Conservation (phyloP, 345 rosid genomes). For the Mangifera indica region DNA sequence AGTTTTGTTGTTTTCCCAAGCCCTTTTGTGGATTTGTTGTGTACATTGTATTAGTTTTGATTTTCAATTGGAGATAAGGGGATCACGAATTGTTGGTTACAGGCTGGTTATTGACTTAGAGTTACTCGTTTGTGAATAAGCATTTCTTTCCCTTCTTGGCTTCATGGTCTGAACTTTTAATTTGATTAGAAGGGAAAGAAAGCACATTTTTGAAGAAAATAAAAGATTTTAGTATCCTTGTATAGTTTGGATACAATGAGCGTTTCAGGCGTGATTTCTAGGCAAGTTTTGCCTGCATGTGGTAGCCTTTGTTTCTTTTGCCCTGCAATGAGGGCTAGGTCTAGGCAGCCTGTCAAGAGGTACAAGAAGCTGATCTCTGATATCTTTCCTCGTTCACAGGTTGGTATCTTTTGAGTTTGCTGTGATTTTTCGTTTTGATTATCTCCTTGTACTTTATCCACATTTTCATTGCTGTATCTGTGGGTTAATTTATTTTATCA, state of each 20-base stretch:
- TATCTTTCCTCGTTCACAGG: constrained; percentile 86
- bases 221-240: background rate
- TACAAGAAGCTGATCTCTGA: constrained; percentile 93
- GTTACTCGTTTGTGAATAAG: constrained; percentile 24
- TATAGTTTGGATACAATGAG: constrained; percentile 46
- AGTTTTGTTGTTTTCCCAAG: background rate
- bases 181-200: constrained; percentile 63
- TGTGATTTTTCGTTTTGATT: background rate
- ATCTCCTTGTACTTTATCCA: background rate
- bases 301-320: constrained; percentile 89
- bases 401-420: constrained; percentile 25
- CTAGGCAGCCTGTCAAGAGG: constrained; percentile 96
- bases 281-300: constrained; percentile 90
- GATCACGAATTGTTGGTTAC: constrained; percentile 22
- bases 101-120: constrained; percentile 41
- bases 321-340: constrained; percentile 85
- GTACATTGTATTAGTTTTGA: constrained; percentile 14
- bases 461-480: background rate
- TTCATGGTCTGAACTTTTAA: constrained; percentile 37
- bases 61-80: constrained; percentile 22
- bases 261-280: constrained; percentile 79
- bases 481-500: background rate
- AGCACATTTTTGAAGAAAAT: constrained; percentile 24
- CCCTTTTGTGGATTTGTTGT: constrained; percentile 15
- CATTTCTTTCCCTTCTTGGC: constrained; percentile 70